Evolutionary conservation across 2,329 filamentous ascomycete species (phyloP), one percentile per base, ranked within the genome.

Genomic region (Stagonosporopsis vannaccii): DNA sequence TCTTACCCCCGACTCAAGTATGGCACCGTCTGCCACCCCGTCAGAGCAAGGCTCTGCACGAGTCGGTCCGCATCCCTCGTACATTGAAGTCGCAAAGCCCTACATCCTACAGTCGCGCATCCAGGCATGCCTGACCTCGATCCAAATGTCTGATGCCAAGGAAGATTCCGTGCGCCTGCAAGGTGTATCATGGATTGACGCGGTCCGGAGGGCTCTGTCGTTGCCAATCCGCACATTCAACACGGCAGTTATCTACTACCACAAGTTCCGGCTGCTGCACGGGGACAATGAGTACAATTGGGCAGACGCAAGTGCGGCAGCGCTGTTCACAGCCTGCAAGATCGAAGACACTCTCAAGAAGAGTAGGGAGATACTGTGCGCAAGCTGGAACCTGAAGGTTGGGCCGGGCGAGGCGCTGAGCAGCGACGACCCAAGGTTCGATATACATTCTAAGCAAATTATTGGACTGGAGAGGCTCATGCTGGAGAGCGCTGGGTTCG

Each of bases 291-390:
- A 96, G 69, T 97, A 96, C 76, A 90, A 90, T 74, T 92, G 88
- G 72, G 77, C 81, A 79, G 94, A 98, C 73, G 93, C 92, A 1
- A 92, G 94, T 0, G 86, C 95, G 6, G 92, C 95, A 1, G 90
- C 92, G 22, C 81, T 99, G 8, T 94, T 98, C 70, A 90, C 93
- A 2, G 93, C 93, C 2, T 98, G 94, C 82, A 99, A 99, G 79
- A 92, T 96, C 41, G 95, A 99, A 77, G 95, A 99, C 75, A 99
- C 95, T 0, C 85, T 97, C 64, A 99, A 99, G 79, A 98, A 98
- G 80, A 96, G 92, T 3, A 87, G 86, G 55, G 95, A 99, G 61
- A 96, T 99, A 59, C 82, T 98, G 15, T 96, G 92, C 56, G 92
- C 93, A 1, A 89, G 91, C 22, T 92, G 94, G 77, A 97, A 97